Evolutionary conservation across 2,329 filamentous ascomycete genomes (phyloP).

Genomic region (Talaromyces sp.): DNA sequence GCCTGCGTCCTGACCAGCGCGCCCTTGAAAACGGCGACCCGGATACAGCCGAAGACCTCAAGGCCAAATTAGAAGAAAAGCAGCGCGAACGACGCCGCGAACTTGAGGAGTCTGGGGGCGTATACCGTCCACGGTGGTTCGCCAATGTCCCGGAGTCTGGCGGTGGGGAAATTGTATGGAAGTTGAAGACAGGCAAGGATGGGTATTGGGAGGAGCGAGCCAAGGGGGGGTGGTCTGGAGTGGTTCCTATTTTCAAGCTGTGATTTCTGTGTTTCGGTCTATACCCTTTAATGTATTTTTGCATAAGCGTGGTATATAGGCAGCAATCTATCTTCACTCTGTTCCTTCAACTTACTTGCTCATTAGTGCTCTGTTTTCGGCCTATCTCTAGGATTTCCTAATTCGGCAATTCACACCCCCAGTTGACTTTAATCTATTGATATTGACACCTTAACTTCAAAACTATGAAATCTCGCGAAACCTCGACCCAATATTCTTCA

Average conservation of each 20-base stretch:
- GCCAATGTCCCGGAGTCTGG: slow-evolving; percentile 51
- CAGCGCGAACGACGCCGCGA: slow-evolving; percentile 70
- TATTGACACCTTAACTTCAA: too few species aligned
- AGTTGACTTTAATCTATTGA: not conserved
- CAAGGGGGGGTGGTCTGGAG: slow-evolving; percentile 59
- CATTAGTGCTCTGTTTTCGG: too few species aligned
- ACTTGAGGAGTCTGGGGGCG: slow-evolving; percentile 68
- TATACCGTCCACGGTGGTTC: slow-evolving; percentile 80
- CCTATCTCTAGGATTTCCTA: too few species aligned
- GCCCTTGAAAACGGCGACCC: slow-evolving; percentile 75
- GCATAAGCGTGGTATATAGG: not conserved
- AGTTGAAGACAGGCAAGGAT: slow-evolving; percentile 72
- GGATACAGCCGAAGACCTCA: slow-evolving; percentile 77
- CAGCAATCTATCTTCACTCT: not conserved
- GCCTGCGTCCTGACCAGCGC: slow-evolving; percentile 81
- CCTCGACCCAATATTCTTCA: not conserved
- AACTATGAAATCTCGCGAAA: not conserved
- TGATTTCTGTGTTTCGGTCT: slow-evolving; percentile 7
- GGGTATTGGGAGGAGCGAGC: slow-evolving; percentile 89
- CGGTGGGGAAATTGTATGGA: slow-evolving; percentile 51
- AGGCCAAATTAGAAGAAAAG: slow-evolving; percentile 76
- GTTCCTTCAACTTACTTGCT: too few species aligned
- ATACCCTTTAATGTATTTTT: not conserved
- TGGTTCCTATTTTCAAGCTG: slow-evolving; percentile 50
- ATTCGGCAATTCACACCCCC: too few species aligned